Base-by-base conservation (phyloP, 2,329 filamentous ascomycete species). In the Colletotrichum sp. region DNA sequence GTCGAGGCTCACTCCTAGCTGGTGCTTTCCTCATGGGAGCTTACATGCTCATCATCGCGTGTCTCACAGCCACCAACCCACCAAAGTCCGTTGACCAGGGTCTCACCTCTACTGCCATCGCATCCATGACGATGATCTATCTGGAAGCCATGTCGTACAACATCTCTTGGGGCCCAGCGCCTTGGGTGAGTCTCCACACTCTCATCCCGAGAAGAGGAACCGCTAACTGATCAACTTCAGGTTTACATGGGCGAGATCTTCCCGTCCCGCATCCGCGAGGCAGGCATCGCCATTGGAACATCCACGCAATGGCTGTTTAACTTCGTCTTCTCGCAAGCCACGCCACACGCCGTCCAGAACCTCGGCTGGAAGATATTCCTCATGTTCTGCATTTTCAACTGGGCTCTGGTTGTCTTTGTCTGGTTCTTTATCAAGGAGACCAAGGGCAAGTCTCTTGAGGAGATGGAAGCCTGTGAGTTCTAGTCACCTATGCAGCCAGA, bases 291-390 rank as follows among this genome's bases (percentile, higher is more conserved):
- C n/a, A 81, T 87, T 36, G 87, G 85, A 12, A 87, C 87, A 8
- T 82, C 85, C 1, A 86, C 85, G 0, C 87, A 89, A 76, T 90
- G 87, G 87, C 79, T 87, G 3, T 88, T 85, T 79, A 89, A 88
- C 79, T 89, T 88, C 79, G 81, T 85, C 33, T 87, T 88, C 78
- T 81, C 84, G 0, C 83, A 88, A 33, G 81, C 83, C 18, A 89
- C 87, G 2, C 87, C 88, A 0, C 86, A 87, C 66, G 83, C 87
- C 12, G 83, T 89, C 36, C 78, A 80, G 1, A 85, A 86, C 18
- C 82, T 88, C 6, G 83, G 84, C 2, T 88, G 86, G 86, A 82
- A 81, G 61, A 87, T 85, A 4, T 88, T 88, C 71, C 76, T 88
- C 71, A 87, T 88, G 84, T 88, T 88, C 79, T 82, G 81, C 27